Evolutionary conservation across 2,329 filamentous ascomycete species (phyloP), one percentile per base, ranked within the genome.

Genomic region (Xylaria sp.): DNA sequence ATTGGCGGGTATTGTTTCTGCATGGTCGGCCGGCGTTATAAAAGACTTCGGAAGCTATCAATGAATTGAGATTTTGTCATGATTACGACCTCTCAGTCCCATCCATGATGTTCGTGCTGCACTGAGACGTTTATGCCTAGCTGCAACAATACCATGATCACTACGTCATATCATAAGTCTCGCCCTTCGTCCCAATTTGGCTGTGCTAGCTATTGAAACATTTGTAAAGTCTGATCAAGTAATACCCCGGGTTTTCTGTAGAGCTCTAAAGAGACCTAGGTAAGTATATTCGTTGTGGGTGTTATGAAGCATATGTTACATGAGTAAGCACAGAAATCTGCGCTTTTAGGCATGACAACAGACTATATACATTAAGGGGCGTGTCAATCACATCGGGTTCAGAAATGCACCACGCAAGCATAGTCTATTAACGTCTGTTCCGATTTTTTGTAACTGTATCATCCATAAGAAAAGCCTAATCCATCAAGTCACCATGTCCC

Each of bases 1-100:
- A 76, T 72, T 73, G 69, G 74, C 75, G 74, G 74, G 70, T 59
- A 76, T 66, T 75, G 78, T 74, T 75, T 76, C 78, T 74, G 77
- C 78, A 79, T 78, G 76, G 77, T 70, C 73, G 73, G 70, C 72
- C 72, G 78, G 78, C 78, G 78, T 79, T 79, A 70, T 70, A 69
- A 68, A 76, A 77, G 74, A 75, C 72, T 76, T 74, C 73, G 74
- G 76, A 73, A 76, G 71, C 71, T 77, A 75, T 64, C 75, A 74
- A 79, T 78, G 77, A 79, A 79, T 75, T 79, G 74, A 78, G 72
- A 77, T 68, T 72, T 72, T 77, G 75, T 65, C 69, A 77, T 75
- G 76, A 79, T 72, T 69, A 77, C 74, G 70, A 71, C 73, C 73
- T 71, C 72, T 72, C 72, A 66, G 68, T 72, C 65, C 64, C 57